Evolutionary conservation across 2,329 filamentous ascomycete genomes (phyloP), one percentile per base, ranked within the genome.

Genomic region (Colletotrichum trifolii): DNA sequence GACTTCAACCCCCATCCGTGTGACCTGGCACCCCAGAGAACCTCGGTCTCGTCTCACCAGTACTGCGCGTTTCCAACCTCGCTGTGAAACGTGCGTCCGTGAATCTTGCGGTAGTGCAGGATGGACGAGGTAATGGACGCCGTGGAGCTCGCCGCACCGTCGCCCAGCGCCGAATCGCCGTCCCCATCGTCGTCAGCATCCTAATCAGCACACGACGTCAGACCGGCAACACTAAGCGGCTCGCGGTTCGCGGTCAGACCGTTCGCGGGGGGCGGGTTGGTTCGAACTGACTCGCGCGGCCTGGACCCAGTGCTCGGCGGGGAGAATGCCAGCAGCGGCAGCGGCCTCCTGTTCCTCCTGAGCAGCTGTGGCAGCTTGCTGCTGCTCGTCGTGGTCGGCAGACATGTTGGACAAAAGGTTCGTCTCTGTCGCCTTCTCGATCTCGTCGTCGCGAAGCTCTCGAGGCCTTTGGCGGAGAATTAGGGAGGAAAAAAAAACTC

Each of bases 31-130:
- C 15, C 45, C 25, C n/a, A 33, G 25, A 10, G 6, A 3, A 10
- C 12, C 25, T 10, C 17, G 25, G 11, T 17, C 13, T 7, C 34
- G 17, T 38, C 25, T 54, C 6, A 64, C 73, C 75, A 76, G 55
- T 76, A 75, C 45, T 70, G 65, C 17, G 71, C 68, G 42, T 69
- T 72, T 13, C 71, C 73, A 7, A 69, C 49, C 4, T 73, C 72
- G 50, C 68, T 69, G 54, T 76, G 75, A 35, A 72, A 76, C 1
- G 73, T 75, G n/a, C 75, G 69, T 1, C 75, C 75, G 8, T 75
- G 64, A 35, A 76, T 67, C 4, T 68, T 73, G 8, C 75, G 70
- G 62, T 77, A 76, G 2, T 71, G 54, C 1, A 75, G 68, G 35
- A 76, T 75, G 33, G 69, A 71, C 12, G 74, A 74, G 0, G 68